phyloP scores from a whole-genome alignment of 2,329 filamentous ascomycete species.

The Cercospora sesami region DNA sequence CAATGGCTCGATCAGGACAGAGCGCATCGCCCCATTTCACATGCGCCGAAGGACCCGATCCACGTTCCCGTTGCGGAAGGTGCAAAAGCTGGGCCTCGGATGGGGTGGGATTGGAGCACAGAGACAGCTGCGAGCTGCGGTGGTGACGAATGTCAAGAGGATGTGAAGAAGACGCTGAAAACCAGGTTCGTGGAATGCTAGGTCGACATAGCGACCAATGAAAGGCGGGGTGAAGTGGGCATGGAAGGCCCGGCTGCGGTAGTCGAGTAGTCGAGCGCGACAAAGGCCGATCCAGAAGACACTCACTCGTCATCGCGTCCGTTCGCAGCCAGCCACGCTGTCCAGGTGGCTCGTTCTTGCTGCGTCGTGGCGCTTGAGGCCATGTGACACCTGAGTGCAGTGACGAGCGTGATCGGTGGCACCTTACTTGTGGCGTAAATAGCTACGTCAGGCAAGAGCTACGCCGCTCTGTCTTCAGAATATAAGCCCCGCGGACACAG shows the following conservation, averaged over 20 bases:
- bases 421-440: background rate
- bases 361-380: background rate
- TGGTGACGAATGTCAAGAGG: background rate
- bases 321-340: background rate
- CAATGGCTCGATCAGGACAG: background rate
- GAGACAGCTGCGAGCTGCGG: background rate
- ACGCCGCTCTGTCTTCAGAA: background rate
- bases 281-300: constrained; percentile 7
- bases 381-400: background rate
- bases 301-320: background rate
- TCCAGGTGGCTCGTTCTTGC: background rate
- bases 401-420: background rate
- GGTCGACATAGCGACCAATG: background rate
- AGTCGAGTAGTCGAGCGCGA: background rate
- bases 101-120: background rate
- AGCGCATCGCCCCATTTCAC: background rate
- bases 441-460: background rate
- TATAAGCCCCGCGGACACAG: background rate
- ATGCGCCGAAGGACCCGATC: background rate
- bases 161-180: background rate
- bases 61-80: background rate
- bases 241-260: background rate
- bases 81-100: background rate
- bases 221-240: background rate
- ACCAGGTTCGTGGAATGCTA: constrained; percentile 4